A percentile compares a stretch with the other conserved stretches of the same genome.
Evolutionary conservation across 768 basidiomycete species (phyloP).

Genomic region (Auricularia sp.): DNA sequence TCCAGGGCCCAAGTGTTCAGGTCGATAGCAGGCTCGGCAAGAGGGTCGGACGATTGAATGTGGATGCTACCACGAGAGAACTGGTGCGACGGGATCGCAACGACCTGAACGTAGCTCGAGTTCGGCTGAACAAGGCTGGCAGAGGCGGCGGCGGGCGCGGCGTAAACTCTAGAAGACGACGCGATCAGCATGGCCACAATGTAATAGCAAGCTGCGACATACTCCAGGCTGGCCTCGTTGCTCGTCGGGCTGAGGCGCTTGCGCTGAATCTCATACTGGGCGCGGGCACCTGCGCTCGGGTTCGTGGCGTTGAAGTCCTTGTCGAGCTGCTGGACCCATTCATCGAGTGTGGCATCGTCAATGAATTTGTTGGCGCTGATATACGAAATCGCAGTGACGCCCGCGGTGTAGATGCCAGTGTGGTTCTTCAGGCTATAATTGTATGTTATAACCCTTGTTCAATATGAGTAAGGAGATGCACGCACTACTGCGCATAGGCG

Average conservation of each 20-base stretch:
- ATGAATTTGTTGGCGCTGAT: not conserved
- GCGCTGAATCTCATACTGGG: conserved; percentile 5
- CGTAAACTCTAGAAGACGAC: not conserved
- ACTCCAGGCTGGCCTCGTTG: not conserved
- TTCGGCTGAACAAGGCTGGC: not conserved
- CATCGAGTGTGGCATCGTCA: not conserved
- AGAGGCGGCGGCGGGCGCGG: not conserved
- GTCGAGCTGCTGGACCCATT: not conserved
- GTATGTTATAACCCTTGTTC: not conserved
- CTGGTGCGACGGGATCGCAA: conserved; percentile 31
- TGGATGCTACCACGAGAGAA: conserved; percentile 40
- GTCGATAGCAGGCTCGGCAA: conserved; percentile 36
- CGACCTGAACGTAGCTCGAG: conserved; percentile 22
- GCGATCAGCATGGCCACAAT: not conserved
- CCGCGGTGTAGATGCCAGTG: not conserved
- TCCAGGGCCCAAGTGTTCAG: conserved; percentile 28
- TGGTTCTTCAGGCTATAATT: not conserved
- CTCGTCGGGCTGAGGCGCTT: not conserved
- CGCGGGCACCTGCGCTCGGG: not conserved
- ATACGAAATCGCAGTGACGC: not conserved
- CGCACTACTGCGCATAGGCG: not conserved
- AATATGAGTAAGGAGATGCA: not conserved
- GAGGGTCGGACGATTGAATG: conserved; percentile 34
- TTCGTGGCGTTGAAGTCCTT: conserved; percentile 2
- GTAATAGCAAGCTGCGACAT: not conserved